These are phyloP conservation scores for Podila verticillata DNA, from an alignment of 192 early-diverging fungal genomes.

Conservation along the genomic window DNA sequence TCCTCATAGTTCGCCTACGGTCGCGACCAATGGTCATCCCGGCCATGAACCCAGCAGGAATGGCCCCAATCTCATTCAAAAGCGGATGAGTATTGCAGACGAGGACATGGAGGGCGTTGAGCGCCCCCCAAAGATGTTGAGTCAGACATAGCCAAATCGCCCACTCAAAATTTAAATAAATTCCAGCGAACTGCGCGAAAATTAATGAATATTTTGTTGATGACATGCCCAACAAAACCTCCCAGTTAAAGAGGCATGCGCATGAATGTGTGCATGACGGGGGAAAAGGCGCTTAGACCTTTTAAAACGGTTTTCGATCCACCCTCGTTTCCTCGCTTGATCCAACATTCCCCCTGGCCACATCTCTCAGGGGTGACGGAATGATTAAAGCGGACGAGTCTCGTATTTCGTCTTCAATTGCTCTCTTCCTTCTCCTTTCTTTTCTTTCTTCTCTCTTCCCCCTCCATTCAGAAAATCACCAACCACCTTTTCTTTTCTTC, in stretches of 20 bases:
- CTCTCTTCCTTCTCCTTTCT: background rate
- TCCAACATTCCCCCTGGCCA: no score
- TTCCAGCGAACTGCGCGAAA: no score
- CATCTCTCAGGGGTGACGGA: background rate
- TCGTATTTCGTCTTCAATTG: background rate
- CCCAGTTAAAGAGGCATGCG: no score
- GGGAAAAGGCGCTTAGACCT: no score
- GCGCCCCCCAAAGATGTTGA: conserved; percentile 19
- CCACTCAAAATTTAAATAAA: no score
- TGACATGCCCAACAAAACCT: no score
- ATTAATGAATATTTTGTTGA: no score
- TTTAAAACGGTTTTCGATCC: no score
- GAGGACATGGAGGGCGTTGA: conserved; percentile 32
- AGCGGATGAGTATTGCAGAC: conserved; percentile 11
- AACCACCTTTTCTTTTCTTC: background rate
- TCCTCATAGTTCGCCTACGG: background rate
- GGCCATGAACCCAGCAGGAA: no score
- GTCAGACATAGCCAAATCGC: background rate
- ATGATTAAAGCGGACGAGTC: background rate
- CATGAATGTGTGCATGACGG: no score
- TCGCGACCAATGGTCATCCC: no score
- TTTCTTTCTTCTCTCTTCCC: background rate
- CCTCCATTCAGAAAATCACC: background rate
- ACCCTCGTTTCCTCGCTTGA: no score
- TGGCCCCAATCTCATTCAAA: background rate